Percentiles rank a stretch among this genome's conserved stretches.
phyloP scores from a whole-genome alignment of 1,284 basidiomycete species.

The Afroboletus lepidellus region DNA sequence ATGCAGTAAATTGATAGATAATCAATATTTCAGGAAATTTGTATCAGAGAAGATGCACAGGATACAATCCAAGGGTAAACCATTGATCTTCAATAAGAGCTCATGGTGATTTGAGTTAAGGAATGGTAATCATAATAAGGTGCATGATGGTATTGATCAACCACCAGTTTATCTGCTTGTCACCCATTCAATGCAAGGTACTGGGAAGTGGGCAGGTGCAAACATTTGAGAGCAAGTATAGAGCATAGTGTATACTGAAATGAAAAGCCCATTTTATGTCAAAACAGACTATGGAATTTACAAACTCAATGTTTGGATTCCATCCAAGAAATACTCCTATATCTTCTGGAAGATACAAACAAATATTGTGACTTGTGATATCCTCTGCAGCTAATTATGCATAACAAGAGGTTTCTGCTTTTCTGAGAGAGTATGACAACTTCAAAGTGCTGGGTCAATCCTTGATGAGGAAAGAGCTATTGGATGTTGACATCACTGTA shows the following conservation, averaged over 20 bases:
- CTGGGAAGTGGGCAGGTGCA: constrained; percentile 38
- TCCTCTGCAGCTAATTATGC: constrained; percentile 35
- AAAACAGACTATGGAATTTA: constrained; percentile 64
- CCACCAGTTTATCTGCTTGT: constrained; percentile 36
- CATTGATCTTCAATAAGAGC: no score
- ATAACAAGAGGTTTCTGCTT: constrained; percentile 29
- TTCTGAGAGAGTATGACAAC: constrained; percentile 34
- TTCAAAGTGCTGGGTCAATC: constrained; percentile 40
- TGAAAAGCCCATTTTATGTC: constrained; percentile 54
- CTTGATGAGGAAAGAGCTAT: constrained; percentile 41
- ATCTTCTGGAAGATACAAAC: constrained; percentile 50
- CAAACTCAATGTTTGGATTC: constrained; percentile 41
- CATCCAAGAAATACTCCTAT: constrained; percentile 49
- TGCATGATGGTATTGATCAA: constrained; percentile 36
- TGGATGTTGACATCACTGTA: constrained; percentile 40
- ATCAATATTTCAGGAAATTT: no score
- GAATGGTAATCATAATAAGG: no score
- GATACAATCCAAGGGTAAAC: no score
- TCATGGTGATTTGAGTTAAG: no score
- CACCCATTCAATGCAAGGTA: constrained; percentile 39
- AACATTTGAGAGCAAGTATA: background rate
- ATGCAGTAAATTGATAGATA: no score
- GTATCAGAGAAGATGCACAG: no score
- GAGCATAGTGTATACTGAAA: background rate
- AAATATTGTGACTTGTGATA: constrained; percentile 49